Percentiles rank a stretch among this genome's conserved stretches.
phyloP scores from a whole-genome alignment of 2,329 filamentous ascomycete species.

The Claviceps arundinis region DNA sequence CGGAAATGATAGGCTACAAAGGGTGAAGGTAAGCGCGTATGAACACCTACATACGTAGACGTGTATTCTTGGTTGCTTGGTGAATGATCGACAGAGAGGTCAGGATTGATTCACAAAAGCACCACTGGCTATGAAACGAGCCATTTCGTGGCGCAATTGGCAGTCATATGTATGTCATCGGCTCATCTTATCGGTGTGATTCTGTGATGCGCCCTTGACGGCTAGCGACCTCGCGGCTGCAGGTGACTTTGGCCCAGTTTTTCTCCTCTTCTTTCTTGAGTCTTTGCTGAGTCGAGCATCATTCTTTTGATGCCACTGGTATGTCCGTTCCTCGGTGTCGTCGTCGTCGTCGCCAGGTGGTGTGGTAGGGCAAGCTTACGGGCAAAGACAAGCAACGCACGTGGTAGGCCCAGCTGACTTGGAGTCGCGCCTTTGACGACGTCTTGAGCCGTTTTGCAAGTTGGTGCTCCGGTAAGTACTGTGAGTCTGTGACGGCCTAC shows the following conservation, averaged over 20 bases:
- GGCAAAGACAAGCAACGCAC: conserved; percentile 1
- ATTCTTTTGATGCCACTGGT: neutral
- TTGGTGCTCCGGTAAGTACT: neutral
- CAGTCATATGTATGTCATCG: neutral
- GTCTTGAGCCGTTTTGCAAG: neutral
- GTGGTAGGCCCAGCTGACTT: neutral
- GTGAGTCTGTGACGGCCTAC: neutral
- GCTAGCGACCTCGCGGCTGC: neutral
- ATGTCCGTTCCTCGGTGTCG: neutral
- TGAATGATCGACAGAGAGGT: too few species aligned
- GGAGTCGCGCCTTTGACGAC: neutral
- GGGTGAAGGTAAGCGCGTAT: too few species aligned
- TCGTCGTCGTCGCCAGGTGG: neutral
- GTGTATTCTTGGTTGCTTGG: too few species aligned
- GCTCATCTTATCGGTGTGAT: neutral
- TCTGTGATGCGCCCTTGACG: neutral
- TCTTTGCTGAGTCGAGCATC: neutral
- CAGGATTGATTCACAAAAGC: neutral
- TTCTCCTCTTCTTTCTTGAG: neutral
- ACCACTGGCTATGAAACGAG: neutral
- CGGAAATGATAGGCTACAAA: neutral
- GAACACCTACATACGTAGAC: neutral
- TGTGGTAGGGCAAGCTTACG: conserved; percentile 1
- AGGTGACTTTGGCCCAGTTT: neutral
- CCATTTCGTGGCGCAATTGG: neutral